Evolutionary conservation across 805 yeast species (phyloP).

Genomic region (Pichia membranifaciens): DNA sequence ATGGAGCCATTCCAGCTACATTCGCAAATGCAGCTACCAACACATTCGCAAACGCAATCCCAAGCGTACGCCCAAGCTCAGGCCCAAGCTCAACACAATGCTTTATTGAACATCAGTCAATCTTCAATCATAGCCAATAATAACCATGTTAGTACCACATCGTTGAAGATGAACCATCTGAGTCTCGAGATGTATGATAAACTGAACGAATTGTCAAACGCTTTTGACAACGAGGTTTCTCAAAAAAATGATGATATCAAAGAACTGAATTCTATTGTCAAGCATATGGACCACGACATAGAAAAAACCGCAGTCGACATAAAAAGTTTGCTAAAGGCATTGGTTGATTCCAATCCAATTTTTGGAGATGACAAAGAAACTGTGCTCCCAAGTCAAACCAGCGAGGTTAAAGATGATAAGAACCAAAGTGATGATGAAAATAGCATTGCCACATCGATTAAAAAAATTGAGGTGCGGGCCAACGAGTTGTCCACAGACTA

Average conservation of each 20-base stretch:
- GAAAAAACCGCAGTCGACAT: constrained; percentile 28
- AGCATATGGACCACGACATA: constrained; percentile 30
- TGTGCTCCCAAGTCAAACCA: no score
- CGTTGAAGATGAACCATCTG: constrained; percentile 46
- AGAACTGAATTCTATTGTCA: constrained; percentile 25
- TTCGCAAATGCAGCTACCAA: no score
- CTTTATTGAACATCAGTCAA: constrained; percentile 2
- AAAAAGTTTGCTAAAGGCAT: constrained; percentile 10
- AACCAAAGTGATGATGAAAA: not conserved
- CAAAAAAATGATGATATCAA: constrained; percentile 33
- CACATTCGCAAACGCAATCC: not conserved
- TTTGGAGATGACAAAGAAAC: constrained; percentile 4
- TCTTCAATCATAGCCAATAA: constrained; percentile 3
- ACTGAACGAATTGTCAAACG: constrained; percentile 40
- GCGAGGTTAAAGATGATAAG: no score
- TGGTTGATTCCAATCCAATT: no score
- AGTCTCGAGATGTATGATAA: constrained; percentile 45
- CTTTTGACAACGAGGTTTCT: constrained; percentile 51
- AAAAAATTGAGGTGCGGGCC: constrained; percentile 22
- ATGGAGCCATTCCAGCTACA: constrained; percentile 13
- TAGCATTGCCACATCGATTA: constrained; percentile 17
- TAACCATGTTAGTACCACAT: constrained; percentile 44
- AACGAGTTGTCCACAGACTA: constrained; percentile 15
- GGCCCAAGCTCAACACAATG: not conserved
- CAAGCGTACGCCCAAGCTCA: no score